phyloP scores from a whole-genome alignment of 2,329 filamentous ascomycete species.

The Botrytis porri region DNA sequence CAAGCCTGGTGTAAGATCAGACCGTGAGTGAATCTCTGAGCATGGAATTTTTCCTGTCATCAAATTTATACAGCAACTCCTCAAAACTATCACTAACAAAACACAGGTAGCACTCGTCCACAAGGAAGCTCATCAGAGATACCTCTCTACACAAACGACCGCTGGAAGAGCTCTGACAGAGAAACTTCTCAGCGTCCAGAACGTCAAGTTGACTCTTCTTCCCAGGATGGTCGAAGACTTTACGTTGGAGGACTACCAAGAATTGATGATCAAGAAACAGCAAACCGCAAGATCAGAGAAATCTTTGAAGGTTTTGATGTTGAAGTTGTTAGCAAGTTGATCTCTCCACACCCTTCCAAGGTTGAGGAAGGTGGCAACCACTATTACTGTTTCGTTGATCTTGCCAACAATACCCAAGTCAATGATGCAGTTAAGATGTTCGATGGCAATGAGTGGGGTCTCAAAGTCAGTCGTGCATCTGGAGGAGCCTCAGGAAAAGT shows the following conservation, averaged over 20 bases:
- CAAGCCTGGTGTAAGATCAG: conserved; percentile 53
- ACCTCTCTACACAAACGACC: conserved; percentile 24
- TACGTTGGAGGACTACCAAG: conserved; percentile 51
- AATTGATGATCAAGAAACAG: conserved; percentile 48
- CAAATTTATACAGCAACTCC: background rate
- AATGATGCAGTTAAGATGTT: conserved; percentile 48
- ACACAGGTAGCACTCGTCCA: conserved; percentile 10
- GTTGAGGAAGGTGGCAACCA: conserved; percentile 51
- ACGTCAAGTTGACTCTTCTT: conserved; percentile 21
- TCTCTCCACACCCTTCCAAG: conserved; percentile 57
- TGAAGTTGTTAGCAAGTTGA: conserved; percentile 42
- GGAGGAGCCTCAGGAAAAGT: conserved; percentile 28
- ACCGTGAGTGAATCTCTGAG: conserved; percentile 22
- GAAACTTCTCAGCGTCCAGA: conserved; percentile 23
- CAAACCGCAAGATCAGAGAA: conserved; percentile 46
- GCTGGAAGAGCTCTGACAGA: conserved; percentile 29
- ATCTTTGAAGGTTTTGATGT: conserved; percentile 49
- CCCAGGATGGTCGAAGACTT: conserved; percentile 43
- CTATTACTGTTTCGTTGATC: conserved; percentile 66
- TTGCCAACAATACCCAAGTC: conserved; percentile 53
- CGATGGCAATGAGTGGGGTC: conserved; percentile 27
- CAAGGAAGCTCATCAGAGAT: conserved; percentile 4
- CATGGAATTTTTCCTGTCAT: background rate
- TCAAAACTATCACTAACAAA: background rate
- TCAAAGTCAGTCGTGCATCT: conserved; percentile 26